These are phyloP conservation scores for Venturia pyrina DNA, from an alignment of 2,329 filamentous ascomycete species.

Conservation along the genomic window DNA sequence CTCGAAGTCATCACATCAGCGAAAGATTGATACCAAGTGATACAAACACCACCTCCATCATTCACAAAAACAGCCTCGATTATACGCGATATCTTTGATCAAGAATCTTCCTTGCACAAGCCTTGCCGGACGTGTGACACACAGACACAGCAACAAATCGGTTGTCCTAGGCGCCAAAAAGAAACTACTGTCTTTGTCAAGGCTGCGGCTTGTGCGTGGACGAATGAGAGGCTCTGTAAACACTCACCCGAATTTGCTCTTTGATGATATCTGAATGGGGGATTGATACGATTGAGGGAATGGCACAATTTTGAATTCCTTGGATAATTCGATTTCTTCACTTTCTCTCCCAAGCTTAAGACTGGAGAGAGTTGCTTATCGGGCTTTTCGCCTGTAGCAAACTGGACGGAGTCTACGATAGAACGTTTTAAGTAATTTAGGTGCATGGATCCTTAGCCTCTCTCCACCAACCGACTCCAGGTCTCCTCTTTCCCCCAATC, in stretches of 20 bases:
- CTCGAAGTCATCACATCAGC: background rate
- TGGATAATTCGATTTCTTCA: background rate
- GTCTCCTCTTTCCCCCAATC: background rate
- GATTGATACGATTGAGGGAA: background rate
- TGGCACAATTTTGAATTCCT: background rate
- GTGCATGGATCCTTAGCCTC: background rate
- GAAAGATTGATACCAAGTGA: background rate
- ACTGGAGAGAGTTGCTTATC: background rate
- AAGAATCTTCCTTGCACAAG: constrained; percentile 1
- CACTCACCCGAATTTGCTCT: background rate
- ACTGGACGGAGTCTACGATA: too few relatives aligned
- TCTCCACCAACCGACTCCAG: background rate
- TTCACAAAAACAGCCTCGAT: background rate
- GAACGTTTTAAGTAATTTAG: background rate
- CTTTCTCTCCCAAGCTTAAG: background rate
- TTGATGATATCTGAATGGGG: background rate
- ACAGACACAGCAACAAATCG: background rate
- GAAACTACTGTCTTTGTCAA: background rate
- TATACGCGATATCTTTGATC: background rate
- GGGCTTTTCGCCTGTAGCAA: background rate
- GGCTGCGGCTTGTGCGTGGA: background rate
- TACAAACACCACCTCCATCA: background rate
- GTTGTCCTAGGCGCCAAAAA: background rate
- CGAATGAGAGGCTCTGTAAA: background rate
- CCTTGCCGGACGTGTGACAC: background rate